Evolutionary conservation across 169 alveolate species (phyloP), one percentile per base, ranked within the genome.

Genomic region (Eimeria tenella): DNA sequence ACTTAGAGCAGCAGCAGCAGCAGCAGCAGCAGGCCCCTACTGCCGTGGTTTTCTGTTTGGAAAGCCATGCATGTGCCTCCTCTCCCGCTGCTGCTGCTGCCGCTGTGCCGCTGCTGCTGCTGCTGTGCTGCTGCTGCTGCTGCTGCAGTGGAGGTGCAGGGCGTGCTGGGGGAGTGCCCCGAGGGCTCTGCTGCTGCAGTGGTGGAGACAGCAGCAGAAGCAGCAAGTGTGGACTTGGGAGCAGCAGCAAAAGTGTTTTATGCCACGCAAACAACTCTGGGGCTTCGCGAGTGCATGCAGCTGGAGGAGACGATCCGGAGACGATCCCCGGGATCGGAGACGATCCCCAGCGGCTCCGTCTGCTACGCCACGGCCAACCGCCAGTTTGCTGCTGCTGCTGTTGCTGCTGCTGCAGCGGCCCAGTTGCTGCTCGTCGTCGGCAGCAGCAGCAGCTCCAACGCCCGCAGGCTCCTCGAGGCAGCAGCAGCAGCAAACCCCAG

Each of bases 281-380:
- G 98, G 31, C 77, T 97, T 86, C 98, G 96, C 82, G 98, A 97
- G 89, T 97, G 98, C 77, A 68, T 91, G 53, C 91, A 95, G n/a
- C 96, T 97, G 11, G 89, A 90, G 49, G 60, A 95, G 19, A 96
- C 97, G 53, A 84, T 97, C 75, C 70, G 91, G 56, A 83, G 92
- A 42, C 88, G 95, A 23, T 97, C 31, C 68, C 98, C 98, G 19
- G 70, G 94, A 55, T 95, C 96, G 23, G 97, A 96, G 94, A 96
- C 97, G 4, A 97, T 97, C 42, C 98, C 98, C 23, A 96, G 98
- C 70, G 98, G 98, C 6, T 96, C 98, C 63, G 96, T 97, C 74
- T 97, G 98, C 86, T 97, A 96, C 91, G 98, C 98, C 42, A 97
- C 98, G 15, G 95, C 98, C 31, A 97, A 97, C 73, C 93, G 98